These are phyloP conservation scores for Cutaneotrichosporon arboriforme DNA, from an alignment of 1,284 basidiomycete species.

Conservation along the genomic window DNA sequence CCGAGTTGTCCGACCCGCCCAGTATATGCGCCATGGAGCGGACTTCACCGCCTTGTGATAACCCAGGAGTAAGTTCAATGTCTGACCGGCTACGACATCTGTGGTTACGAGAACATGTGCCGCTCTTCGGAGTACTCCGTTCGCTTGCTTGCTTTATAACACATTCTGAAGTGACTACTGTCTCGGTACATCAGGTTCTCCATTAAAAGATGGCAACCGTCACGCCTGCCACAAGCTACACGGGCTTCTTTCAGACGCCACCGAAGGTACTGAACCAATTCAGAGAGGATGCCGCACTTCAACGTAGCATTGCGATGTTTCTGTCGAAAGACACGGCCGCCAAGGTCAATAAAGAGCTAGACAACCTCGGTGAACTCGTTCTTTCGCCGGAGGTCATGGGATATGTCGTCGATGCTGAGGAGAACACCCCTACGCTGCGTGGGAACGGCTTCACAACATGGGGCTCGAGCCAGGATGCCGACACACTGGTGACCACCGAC, in stretches of 20 bases:
- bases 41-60: too few species aligned
- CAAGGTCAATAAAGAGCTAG: neutral
- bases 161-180: too few species aligned
- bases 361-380: constrained; percentile 6
- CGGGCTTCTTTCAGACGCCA: constrained; percentile 15
- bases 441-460: constrained; percentile 14
- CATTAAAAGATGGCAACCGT: neutral
- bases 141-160: too few species aligned
- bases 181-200: too few species aligned
- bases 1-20: too few species aligned
- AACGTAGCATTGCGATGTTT: constrained; percentile 6
- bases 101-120: too few species aligned
- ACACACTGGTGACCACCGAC: constrained; percentile 9
- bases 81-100: too few species aligned
- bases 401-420: constrained; percentile 14
- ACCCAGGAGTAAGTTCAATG: too few species aligned
- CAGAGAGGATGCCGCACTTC: constrained; percentile 6
- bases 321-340: neutral
- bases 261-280: constrained; percentile 8
- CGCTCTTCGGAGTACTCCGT: too few species aligned
- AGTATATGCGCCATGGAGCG: too few species aligned
- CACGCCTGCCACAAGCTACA: constrained; percentile 7
- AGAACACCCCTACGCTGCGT: constrained; percentile 11
- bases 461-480: constrained; percentile 7
- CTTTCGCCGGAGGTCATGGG: constrained; percentile 1